Base-by-base conservation (phyloP, 306 rosid species). In the Comarum palustre region DNA sequence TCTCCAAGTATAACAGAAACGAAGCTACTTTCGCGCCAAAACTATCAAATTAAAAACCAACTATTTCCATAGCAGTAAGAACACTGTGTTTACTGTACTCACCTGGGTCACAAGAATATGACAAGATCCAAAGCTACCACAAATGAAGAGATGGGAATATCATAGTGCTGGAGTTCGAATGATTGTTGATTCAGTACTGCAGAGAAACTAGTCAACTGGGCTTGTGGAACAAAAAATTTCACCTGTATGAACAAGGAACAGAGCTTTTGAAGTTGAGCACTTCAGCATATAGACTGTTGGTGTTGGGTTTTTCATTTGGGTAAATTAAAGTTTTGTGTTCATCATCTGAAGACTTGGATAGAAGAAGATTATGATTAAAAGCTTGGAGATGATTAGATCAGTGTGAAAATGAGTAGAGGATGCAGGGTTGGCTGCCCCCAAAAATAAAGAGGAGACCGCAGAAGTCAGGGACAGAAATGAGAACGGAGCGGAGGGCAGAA, bases 11-110 rank as follows among this genome's bases (percentile, higher is more conserved):
- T 3, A 72, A 27, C 75, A 4, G 11, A 58, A 41, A 72, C 20
- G 36, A 72, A 57, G 55, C 15, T 16, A 16, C 24, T 24, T 74
- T 63, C 39, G 62, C 71, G 63, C 77, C 71, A 63, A 50, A 73
- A 64, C 13, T 5, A 63, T 65, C 7, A 11, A 34, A 22, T 17
- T 17, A 62, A 34, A 36, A 48, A 1, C 34, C 46, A 8, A 25
- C 17, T 22, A 4, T 15, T 32, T 20, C 61, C 19, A 20, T 15
- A 34, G 52, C 51, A 32, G 24, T 65, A 14, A 15, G 39, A 64
- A 63, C 9, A 20, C 36, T 15, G 0, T 8, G 62, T 15, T 64
- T 24, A 48, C 60, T 29, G 36, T 68, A 50, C 45, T 15, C 66
- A 58, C 50, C 67, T 57, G 41, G 29, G 20, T 71, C 41, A 22